These are phyloP conservation scores for Cylindrotheca fusiformis DNA, from an alignment of 108 stramenopile genomes.

Conservation along the genomic window DNA sequence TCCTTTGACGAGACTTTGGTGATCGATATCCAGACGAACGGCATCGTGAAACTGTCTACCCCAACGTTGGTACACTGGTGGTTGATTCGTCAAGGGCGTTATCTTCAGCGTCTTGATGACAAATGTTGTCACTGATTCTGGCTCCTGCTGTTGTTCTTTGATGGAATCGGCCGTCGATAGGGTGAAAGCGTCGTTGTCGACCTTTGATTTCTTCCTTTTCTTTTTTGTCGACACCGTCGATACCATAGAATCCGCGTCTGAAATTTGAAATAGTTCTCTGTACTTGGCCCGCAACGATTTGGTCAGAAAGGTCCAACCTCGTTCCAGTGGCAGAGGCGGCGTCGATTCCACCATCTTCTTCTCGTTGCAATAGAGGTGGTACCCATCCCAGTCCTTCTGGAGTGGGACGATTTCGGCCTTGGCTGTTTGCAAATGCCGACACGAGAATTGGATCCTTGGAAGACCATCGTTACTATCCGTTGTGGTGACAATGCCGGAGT, in stretches of 20 bases:
- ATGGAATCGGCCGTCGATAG: too few species aligned
- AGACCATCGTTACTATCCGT: not conserved
- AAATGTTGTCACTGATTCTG: too few species aligned
- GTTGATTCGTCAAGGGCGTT: not conserved
- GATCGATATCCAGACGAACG: slow-evolving; percentile 15
- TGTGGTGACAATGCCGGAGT: too few species aligned
- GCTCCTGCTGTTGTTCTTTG: too few species aligned
- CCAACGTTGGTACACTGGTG: slow-evolving; percentile 13
- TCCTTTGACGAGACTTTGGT: not conserved
- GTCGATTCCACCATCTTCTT: slow-evolving; percentile 9
- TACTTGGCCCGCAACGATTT: not conserved
- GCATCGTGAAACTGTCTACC: slow-evolving; percentile 20
- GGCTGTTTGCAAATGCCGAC: slow-evolving; percentile 5
- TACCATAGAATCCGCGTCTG: not conserved
- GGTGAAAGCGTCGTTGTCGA: too few species aligned
- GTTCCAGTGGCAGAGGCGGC: not conserved
- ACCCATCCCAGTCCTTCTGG: slow-evolving; percentile 3
- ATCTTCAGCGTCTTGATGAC: not conserved
- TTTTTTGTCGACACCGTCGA: slow-evolving; percentile 2
- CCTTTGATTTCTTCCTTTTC: not conserved
- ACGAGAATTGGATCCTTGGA: slow-evolving; percentile 18
- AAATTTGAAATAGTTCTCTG: slow-evolving; percentile 1
- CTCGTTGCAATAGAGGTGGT: not conserved
- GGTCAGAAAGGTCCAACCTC: too few species aligned
- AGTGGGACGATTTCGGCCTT: not conserved